These are phyloP conservation scores for Coemansia sp. DNA, from an alignment of 192 early-diverging fungal genomes.

Conservation along the genomic window DNA sequence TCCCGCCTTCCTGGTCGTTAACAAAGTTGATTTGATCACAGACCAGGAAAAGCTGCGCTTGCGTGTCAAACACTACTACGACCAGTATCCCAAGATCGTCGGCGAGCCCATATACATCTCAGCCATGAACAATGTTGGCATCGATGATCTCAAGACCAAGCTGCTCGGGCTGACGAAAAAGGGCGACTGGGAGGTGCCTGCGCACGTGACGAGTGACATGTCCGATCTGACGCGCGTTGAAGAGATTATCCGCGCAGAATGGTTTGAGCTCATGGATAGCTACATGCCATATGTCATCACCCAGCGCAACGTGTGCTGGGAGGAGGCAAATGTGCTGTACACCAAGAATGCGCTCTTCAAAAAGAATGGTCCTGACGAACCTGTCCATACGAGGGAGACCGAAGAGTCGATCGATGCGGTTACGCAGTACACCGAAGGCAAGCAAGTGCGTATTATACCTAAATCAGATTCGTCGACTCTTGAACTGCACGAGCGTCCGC, in stretches of 20 bases:
- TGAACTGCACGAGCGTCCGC: not conserved
- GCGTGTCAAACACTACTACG: constrained; percentile 15
- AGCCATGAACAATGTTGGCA: constrained; percentile 29
- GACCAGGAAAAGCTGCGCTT: constrained; percentile 21
- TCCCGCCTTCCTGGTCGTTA: constrained; percentile 38
- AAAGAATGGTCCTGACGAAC: constrained; percentile 13
- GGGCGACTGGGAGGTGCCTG: constrained; percentile 39
- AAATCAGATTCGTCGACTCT: not conserved
- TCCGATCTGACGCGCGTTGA: constrained; percentile 45
- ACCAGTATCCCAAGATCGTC: constrained; percentile 17
- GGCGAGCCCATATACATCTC: constrained; percentile 38
- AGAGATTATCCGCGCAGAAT: constrained; percentile 48
- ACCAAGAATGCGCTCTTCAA: constrained; percentile 8
- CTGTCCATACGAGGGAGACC: not conserved
- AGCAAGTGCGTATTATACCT: not conserved
- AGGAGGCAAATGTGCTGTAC: constrained; percentile 10
- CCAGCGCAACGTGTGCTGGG: constrained; percentile 44
- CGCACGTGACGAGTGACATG: constrained; percentile 29
- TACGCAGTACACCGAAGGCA: not conserved
- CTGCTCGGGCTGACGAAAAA: constrained; percentile 23
- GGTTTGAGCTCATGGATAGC: constrained; percentile 34
- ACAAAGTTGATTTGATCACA: constrained; percentile 41
- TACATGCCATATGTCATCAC: constrained; percentile 37
- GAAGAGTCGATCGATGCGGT: not conserved
- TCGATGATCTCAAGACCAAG: constrained; percentile 27